Conservation (phyloP, 768 basidiomycete species). For the Hypholoma fasciculare region DNA sequence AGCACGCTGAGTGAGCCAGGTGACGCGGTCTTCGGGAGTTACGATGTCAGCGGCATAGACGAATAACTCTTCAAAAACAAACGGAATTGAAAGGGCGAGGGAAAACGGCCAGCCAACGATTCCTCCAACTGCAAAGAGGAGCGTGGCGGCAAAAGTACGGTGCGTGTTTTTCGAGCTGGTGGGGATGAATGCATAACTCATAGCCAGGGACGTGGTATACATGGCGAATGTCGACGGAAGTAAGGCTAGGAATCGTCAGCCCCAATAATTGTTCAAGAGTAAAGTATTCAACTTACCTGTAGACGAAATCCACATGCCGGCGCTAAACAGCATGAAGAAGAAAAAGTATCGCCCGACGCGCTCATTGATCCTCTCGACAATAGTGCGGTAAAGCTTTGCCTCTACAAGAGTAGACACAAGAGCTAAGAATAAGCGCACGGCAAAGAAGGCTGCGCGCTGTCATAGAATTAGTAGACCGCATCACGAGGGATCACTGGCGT, state of each 20-base stretch:
- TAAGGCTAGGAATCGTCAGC: slow-evolving; percentile 58
- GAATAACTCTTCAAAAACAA: slow-evolving; percentile 88
- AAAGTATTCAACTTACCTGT: slow-evolving; percentile 51
- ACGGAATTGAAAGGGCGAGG: slow-evolving; percentile 84
- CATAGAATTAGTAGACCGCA: slow-evolving; percentile 1
- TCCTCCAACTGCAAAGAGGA: slow-evolving; percentile 76
- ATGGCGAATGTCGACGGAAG: slow-evolving; percentile 95
- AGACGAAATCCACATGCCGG: slow-evolving; percentile 95
- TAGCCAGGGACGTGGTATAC: slow-evolving; percentile 83
- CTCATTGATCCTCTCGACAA: slow-evolving; percentile 82
- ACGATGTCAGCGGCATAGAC: slow-evolving; percentile 70
- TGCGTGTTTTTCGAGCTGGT: slow-evolving; percentile 50
- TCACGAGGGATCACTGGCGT: neutral
- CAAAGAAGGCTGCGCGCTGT: slow-evolving; percentile 88
- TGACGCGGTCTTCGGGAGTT: slow-evolving; percentile 35
- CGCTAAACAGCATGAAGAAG: slow-evolving; percentile 80
- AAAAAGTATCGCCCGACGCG: slow-evolving; percentile 92
- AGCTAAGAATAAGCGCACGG: slow-evolving; percentile 78
- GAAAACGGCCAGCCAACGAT: slow-evolving; percentile 98
- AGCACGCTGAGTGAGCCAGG: slow-evolving; percentile 68
- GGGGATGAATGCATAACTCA: slow-evolving; percentile 64
- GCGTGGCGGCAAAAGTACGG: slow-evolving; percentile 64
- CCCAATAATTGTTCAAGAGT: neutral
- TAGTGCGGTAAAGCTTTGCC: slow-evolving; percentile 77
- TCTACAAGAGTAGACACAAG: slow-evolving; percentile 76